Percentiles rank a stretch among this genome's conserved stretches.
These are phyloP conservation scores for Kregervanrija delftensis DNA, from an alignment of 805 yeast genomes.

Conservation along the genomic window DNA sequence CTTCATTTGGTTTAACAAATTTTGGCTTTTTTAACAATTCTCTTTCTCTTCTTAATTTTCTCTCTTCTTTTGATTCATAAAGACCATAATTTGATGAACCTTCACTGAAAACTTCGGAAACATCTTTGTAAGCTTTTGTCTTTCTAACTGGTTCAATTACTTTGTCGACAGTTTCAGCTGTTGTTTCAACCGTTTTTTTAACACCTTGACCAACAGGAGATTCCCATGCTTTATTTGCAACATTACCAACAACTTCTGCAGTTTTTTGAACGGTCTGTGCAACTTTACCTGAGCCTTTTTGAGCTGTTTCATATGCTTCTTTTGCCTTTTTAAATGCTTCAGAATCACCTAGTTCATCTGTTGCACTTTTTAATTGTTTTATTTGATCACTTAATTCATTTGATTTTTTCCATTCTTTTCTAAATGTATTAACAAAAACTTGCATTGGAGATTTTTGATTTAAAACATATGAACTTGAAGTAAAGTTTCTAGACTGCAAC, in stretches of 20 bases:
- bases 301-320: slow-evolving; percentile 86
- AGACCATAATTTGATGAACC: slow-evolving; percentile 94
- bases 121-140: slow-evolving; percentile 83
- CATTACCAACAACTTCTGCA: slow-evolving; percentile 89
- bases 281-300: slow-evolving; percentile 53
- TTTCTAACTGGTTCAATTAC: slow-evolving; percentile 88
- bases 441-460: slow-evolving; percentile 67
- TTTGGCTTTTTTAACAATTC: slow-evolving; percentile 51
- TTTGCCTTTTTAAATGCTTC: slow-evolving; percentile 90
- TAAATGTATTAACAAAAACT: slow-evolving; percentile 90
- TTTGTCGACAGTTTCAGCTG: slow-evolving; percentile 83
- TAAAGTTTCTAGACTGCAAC: background rate
- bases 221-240: slow-evolving; percentile 92
- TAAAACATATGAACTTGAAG: slow-evolving; percentile 1
- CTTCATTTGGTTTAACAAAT: slow-evolving; percentile 69
- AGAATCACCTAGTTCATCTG: slow-evolving; percentile 88
- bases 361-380: slow-evolving; percentile 91
- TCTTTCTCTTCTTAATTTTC: slow-evolving; percentile 64
- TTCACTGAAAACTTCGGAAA: slow-evolving; percentile 82
- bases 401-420: slow-evolving; percentile 83
- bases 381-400: slow-evolving; percentile 86
- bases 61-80: slow-evolving; percentile 74
- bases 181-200: slow-evolving; percentile 71
- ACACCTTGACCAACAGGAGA: slow-evolving; percentile 87
- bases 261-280: slow-evolving; percentile 75